Evolutionary conservation across 106 monocot genomes (phyloP).

Genomic region (Allium sativum): DNA sequence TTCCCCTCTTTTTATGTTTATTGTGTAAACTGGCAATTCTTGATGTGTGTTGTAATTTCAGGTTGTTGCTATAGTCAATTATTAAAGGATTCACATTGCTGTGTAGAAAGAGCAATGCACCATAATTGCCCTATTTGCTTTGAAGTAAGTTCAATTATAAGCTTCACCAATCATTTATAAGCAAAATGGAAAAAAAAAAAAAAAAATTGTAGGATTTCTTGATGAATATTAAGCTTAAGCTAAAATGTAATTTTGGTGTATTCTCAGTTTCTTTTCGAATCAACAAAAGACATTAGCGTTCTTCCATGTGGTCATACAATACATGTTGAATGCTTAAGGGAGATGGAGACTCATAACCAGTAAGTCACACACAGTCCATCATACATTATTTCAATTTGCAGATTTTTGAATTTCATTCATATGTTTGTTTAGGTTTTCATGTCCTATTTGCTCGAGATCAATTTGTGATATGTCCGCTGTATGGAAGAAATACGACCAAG

Average conservation of each 20-base stretch:
- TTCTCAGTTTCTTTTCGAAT: constrained; percentile 54
- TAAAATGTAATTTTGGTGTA: too few relatives aligned
- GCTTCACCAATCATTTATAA: too few relatives aligned
- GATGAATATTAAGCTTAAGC: too few relatives aligned
- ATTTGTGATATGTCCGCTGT: constrained; percentile 77
- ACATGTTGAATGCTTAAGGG: constrained; percentile 57
- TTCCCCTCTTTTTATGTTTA: too few relatives aligned
- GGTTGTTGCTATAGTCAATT: constrained; percentile 47
- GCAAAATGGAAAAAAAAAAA: too few relatives aligned
- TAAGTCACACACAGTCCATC: constrained; percentile 20
- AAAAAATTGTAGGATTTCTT: too few relatives aligned
- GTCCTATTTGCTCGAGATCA: constrained; percentile 78
- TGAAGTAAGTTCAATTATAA: constrained; percentile 26
- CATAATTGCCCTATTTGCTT: constrained; percentile 70
- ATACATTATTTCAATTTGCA: not conserved
- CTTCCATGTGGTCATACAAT: constrained; percentile 57
- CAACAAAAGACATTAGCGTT: constrained; percentile 47
- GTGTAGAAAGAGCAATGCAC: constrained; percentile 68
- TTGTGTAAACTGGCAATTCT: too few relatives aligned
- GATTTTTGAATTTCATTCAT: too few relatives aligned
- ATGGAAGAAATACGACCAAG: constrained; percentile 71
- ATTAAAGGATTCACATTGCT: constrained; percentile 47
- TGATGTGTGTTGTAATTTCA: constrained; percentile 2
- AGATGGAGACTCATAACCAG: constrained; percentile 59
- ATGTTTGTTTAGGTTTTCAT: constrained; percentile 41